Evolutionary conservation across 129 eudicot species (phyloP).

Genomic region (Tanacetum coccineum): DNA sequence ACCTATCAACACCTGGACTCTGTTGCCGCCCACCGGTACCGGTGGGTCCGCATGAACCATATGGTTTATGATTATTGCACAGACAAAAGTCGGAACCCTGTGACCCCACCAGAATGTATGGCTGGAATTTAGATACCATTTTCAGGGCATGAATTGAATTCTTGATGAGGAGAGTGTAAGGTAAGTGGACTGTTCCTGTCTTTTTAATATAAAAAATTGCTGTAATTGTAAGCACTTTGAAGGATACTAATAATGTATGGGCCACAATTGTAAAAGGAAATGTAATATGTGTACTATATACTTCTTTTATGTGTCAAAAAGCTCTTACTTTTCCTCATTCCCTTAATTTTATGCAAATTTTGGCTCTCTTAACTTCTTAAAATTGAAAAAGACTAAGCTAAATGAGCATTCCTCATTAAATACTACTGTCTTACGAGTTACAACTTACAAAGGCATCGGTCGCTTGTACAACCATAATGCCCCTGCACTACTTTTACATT

Average conservation of each 20-base stretch:
- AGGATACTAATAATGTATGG: slow-evolving; percentile 28
- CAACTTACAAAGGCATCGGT: too few species aligned
- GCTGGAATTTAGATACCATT: slow-evolving; percentile 48
- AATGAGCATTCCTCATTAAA: neutral
- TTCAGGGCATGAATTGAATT: slow-evolving; percentile 5
- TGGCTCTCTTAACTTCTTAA: slow-evolving; percentile 16
- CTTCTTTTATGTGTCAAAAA: slow-evolving; percentile 27
- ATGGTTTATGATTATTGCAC: slow-evolving; percentile 94
- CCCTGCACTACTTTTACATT: neutral
- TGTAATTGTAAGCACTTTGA: slow-evolving; percentile 18
- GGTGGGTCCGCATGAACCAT: slow-evolving; percentile 86
- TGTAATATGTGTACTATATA: slow-evolving; percentile 25
- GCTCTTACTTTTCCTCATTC: slow-evolving; percentile 36
- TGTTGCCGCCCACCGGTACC: slow-evolving; percentile 45
- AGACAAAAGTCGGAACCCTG: slow-evolving; percentile 63
- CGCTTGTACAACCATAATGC: neutral
- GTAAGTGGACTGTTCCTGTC: slow-evolving; percentile 21
- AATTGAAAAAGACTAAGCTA: slow-evolving; percentile 15
- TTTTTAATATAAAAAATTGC: slow-evolving; percentile 4
- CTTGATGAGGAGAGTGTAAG: slow-evolving; percentile 6
- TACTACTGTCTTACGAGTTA: too few species aligned
- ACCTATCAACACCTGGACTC: slow-evolving; percentile 61
- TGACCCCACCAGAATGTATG: slow-evolving; percentile 73
- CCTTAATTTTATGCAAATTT: slow-evolving; percentile 27
- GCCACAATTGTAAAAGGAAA: slow-evolving; percentile 30